phyloP scores from a whole-genome alignment of 2,329 filamentous ascomycete species.

The Talaromyces amestolkiae region DNA sequence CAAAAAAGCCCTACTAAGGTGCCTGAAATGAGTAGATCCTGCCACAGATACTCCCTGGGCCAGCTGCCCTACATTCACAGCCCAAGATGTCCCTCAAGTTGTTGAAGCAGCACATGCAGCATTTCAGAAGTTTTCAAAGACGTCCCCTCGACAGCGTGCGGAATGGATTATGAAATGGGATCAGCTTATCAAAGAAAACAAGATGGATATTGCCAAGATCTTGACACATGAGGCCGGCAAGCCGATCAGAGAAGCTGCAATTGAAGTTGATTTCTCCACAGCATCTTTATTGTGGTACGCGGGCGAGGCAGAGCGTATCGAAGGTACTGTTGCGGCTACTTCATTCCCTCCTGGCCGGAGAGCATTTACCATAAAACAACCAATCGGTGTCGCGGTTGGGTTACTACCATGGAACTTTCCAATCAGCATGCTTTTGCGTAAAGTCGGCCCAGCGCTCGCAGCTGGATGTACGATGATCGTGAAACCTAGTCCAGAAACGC shows the following conservation, averaged over 20 bases:
- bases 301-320: slow-evolving; percentile 71
- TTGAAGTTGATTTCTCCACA: slow-evolving; percentile 70
- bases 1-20: not conserved
- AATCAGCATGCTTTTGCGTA: slow-evolving; percentile 63
- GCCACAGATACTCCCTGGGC: slow-evolving; percentile 20
- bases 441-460: slow-evolving; percentile 37
- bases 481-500: slow-evolving; percentile 39
- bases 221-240: slow-evolving; percentile 93
- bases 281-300: slow-evolving; percentile 79
- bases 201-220: slow-evolving; percentile 74
- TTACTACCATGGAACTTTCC: slow-evolving; percentile 92
- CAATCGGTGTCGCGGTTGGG: slow-evolving; percentile 76
- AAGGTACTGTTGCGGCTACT: slow-evolving; percentile 72
- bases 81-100: slow-evolving; percentile 19
- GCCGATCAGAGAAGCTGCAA: slow-evolving; percentile 70
- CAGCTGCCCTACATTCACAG: slow-evolving; percentile 19
- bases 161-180: slow-evolving; percentile 77
- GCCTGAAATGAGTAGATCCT: slow-evolving; percentile 14
- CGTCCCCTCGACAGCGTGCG: slow-evolving; percentile 71
- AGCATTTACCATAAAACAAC: slow-evolving; percentile 76
- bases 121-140: slow-evolving; percentile 58
- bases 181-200: slow-evolving; percentile 73
- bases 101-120: slow-evolving; percentile 40
- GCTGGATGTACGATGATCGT: slow-evolving; percentile 41
- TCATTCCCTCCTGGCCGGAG: slow-evolving; percentile 66